Conservation (phyloP, 805 yeast genomes). For the Sugiyamaella lignohabitans region DNA sequence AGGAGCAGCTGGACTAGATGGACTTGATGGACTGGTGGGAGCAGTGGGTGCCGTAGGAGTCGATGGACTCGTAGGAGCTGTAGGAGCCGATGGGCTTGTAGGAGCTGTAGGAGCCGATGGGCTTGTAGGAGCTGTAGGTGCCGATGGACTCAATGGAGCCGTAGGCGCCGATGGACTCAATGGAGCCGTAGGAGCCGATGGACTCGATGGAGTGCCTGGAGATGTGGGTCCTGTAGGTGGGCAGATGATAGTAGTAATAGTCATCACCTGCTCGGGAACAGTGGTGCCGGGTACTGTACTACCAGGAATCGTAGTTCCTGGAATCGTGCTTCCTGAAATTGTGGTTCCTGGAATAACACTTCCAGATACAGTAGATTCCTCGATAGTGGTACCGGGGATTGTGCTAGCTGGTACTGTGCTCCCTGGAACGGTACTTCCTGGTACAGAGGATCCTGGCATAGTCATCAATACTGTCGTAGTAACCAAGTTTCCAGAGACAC, state of each 20-base stretch:
- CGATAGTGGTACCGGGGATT: slow-evolving; percentile 9
- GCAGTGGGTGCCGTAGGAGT: too few relatives aligned
- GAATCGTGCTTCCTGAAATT: slow-evolving; percentile 12
- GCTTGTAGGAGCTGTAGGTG: too few relatives aligned
- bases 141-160: too few relatives aligned
- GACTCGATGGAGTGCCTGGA: neutral
- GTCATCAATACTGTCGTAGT: neutral
- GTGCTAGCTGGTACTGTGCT: neutral
- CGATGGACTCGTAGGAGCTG: too few relatives aligned
- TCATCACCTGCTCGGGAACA: neutral
- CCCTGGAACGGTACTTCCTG: slow-evolving; percentile 3
- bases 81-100: too few relatives aligned
- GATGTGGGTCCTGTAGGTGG: slow-evolving; percentile 7
- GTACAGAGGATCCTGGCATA: neutral
- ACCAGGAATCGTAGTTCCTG: neutral
- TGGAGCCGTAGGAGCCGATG: too few relatives aligned
- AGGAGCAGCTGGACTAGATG: too few relatives aligned
- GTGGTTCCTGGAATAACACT: neutral
- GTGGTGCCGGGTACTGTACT: neutral
- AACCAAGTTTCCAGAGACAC: slow-evolving; percentile 2
- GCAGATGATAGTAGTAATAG: slow-evolving; percentile 5
- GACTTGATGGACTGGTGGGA: too few relatives aligned
- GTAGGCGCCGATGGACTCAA: too few relatives aligned
- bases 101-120: too few relatives aligned
- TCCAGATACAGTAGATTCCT: slow-evolving; percentile 1